Evolutionary conservation across 2,329 filamentous ascomycete species (phyloP), one percentile per base, ranked within the genome.

Genomic region (Talaromyces islandicus): DNA sequence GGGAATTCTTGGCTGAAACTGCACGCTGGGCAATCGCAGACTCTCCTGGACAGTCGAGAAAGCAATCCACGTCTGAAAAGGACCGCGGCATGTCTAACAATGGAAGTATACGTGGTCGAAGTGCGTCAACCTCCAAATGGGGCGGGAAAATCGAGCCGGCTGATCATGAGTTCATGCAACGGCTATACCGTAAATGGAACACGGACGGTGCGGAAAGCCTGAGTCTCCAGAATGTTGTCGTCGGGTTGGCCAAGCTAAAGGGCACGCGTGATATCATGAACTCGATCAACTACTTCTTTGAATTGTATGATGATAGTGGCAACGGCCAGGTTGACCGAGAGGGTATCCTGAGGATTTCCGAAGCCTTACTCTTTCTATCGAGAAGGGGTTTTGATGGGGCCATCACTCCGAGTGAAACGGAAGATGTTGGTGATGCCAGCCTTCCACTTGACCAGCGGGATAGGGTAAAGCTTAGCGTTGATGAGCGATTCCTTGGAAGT

Each of bases 181-280:
- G 93, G 11, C 77, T 99, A 17, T 99, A 96, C 77, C 83, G 83
- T 63, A 88, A 89, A 62, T 99, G 94, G 94, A 91, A 97, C 70
- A 83, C 85, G 5, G 89, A 92, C 63, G 85, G 85, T 57, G 86
- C 83, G 30, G 88, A 88, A n/a, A 86, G 88, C 1, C 77, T 99
- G 64, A 95, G 88, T 19, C 78, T 99, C 55, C 92, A 96, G 69
- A 91, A 97, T 67, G 91, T 99, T 2, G 94, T 97, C 5, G 89
- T 88, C 19, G 94, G 94, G 0, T 80, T 99, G 52, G 92, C 93
- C 1, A 86, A 90, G 14, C 91, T 99, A 69, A 97, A 96, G 73
- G 93, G 94, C 9, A 92, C 89, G 59, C 88, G 88, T 53, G 94
- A 99, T 74, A 97, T 99, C 65, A 97, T 99, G 93, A 91, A 91